A percentile compares a stretch with the other conserved stretches of the same genome.
These are phyloP conservation scores for Neurospora sp. DNA, from an alignment of 495 filamentous ascomycete genomes.

Conservation along the genomic window DNA sequence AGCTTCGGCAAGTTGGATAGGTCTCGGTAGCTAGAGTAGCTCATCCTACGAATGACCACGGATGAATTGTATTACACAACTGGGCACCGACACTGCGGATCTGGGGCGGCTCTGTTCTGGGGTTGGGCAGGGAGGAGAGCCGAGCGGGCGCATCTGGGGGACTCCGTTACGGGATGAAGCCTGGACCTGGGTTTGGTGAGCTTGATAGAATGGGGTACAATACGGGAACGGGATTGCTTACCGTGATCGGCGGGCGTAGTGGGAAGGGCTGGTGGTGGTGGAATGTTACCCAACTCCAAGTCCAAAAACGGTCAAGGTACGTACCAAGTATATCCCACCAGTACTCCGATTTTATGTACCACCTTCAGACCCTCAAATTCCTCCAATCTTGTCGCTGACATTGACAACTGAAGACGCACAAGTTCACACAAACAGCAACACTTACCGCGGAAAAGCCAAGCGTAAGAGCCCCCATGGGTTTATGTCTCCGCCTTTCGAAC, in stretches of 20 bases:
- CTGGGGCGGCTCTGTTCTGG: neutral
- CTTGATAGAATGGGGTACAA: no score
- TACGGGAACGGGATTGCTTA: neutral
- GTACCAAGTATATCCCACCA: neutral
- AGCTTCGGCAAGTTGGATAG: neutral
- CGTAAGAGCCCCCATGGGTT: neutral
- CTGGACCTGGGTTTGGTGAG: no score
- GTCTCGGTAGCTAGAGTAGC: neutral
- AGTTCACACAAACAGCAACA: neutral
- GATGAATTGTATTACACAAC: neutral
- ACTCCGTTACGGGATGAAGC: neutral
- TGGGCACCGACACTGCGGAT: neutral
- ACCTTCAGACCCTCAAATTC: neutral
- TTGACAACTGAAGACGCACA: neutral
- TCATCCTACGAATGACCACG: neutral
- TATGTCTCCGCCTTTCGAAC: neutral
- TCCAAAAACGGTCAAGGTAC: neutral
- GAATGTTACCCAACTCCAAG: no score
- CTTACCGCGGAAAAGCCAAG: neutral
- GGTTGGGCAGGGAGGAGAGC: neutral
- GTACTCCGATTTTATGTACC: neutral
- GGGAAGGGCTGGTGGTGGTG: neutral
- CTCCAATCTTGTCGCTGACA: neutral
- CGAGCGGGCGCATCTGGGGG: neutral
- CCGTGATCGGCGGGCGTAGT: neutral